Evolutionary conservation across 2,329 filamentous ascomycete species (phyloP).

Genomic region (Emmonsiellopsis sp.): DNA sequence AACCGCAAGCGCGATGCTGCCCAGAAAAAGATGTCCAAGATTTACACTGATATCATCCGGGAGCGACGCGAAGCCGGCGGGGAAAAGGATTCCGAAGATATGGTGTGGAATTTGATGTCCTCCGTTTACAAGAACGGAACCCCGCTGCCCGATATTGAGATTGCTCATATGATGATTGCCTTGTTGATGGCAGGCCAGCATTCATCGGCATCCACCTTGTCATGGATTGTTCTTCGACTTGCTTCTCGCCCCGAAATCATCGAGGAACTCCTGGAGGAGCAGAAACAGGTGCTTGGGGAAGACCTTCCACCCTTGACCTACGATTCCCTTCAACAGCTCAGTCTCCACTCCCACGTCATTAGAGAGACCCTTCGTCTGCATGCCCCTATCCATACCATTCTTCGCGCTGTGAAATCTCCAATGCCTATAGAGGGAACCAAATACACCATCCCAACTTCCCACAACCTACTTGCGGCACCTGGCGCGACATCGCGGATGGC

Average conservation of each 20-base stretch:
- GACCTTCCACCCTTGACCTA: slow-evolving; percentile 67
- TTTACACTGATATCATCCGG: slow-evolving; percentile 74
- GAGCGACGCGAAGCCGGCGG: slow-evolving; percentile 51
- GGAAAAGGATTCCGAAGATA: slow-evolving; percentile 55
- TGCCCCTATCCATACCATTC: slow-evolving; percentile 88
- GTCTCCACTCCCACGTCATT: slow-evolving; percentile 73
- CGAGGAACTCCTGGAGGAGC: slow-evolving; percentile 76
- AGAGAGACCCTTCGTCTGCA: slow-evolving; percentile 89
- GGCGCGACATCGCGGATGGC: slow-evolving; percentile 66
- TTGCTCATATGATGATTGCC: slow-evolving; percentile 90
- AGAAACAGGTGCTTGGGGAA: slow-evolving; percentile 60
- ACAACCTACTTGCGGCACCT: slow-evolving; percentile 75
- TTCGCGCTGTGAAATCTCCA: slow-evolving; percentile 83
- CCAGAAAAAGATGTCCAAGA: slow-evolving; percentile 68
- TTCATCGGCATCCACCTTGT: slow-evolving; percentile 72
- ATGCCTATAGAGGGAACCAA: slow-evolving; percentile 75
- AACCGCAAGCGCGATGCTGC: slow-evolving; percentile 74
- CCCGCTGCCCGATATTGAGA: slow-evolving; percentile 69
- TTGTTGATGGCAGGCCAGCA: slow-evolving; percentile 88
- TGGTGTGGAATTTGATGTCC: slow-evolving; percentile 85
- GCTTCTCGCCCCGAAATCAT: slow-evolving; percentile 69
- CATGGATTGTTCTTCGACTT: slow-evolving; percentile 77
- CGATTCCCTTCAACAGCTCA: slow-evolving; percentile 67
- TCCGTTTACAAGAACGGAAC: slow-evolving; percentile 76
- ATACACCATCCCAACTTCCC: slow-evolving; percentile 69